A percentile compares a stretch with the other conserved stretches of the same genome.
Conservation (phyloP, 768 basidiomycete genomes). For the Chalciporus sphaerocephalus region DNA sequence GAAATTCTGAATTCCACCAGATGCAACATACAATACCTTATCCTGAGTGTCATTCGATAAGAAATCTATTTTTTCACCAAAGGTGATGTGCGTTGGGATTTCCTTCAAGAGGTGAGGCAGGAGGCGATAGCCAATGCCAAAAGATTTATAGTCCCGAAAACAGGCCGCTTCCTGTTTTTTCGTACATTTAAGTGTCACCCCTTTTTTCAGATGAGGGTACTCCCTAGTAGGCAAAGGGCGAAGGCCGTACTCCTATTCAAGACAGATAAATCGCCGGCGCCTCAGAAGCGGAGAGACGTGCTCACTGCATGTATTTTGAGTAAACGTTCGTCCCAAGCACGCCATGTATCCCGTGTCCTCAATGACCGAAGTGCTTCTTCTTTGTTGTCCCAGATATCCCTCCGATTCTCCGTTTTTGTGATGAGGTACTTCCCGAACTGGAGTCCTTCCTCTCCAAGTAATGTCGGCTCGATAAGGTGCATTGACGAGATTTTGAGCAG, state of each 20-base stretch:
- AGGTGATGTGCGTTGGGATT: slow-evolving; percentile 3
- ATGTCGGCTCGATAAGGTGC: slow-evolving; percentile 2
- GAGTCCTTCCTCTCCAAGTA: background rate
- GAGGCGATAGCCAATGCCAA: background rate
- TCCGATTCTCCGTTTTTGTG: background rate
- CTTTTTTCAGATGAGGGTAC: background rate
- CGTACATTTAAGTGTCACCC: slow-evolving; percentile 5
- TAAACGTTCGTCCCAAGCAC: slow-evolving; percentile 6
- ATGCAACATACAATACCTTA: background rate
- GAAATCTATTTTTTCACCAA: background rate
- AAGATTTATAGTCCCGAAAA: background rate
- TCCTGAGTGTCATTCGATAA: background rate
- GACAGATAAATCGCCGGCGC: no score
- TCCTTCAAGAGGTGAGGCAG: background rate
- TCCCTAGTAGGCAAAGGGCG: slow-evolving; percentile 3
- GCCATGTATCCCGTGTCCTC: background rate
- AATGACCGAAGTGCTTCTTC: background rate
- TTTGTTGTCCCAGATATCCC: background rate
- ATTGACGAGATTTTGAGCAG: slow-evolving; percentile 5
- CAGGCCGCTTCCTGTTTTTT: slow-evolving; percentile 3
- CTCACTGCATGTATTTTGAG: background rate
- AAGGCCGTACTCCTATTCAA: slow-evolving; percentile 5
- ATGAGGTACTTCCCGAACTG: background rate
- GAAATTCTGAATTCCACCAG: slow-evolving; percentile 1
- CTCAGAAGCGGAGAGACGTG: no score